Base-by-base conservation (phyloP, 176 grass and related monocot genomes). In the Eragrostis curvula region DNA sequence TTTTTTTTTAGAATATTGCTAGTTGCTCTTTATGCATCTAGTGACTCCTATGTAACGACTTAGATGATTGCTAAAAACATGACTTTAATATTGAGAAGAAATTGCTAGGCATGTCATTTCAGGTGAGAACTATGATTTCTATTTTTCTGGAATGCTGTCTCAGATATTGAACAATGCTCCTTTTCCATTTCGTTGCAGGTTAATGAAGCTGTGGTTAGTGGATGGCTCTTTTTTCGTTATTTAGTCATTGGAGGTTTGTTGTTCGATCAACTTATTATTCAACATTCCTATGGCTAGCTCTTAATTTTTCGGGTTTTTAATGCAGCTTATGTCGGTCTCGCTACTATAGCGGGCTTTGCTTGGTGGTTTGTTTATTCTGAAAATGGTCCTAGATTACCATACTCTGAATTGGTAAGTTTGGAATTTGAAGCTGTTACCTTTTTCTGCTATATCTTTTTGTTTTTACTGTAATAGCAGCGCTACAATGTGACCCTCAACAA, bases 291-390 rank as follows among this genome's bases (percentile, higher is more conserved):
- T 47, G 55, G 40, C 61, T 80, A 83, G 50, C 45, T 78, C 43
- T 21, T 49, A 49, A 3, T 15, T 49, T 67, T 24, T 28, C 25
- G 43, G 23, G 52, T 73, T 45, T 84, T 82, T 83, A 46, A 73
- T 96, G 73, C 92, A 99, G 96, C 91, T 72, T 99, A 99, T 83
- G 96, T 99, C 87, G 96, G 96, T 68, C 91, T 99, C 80, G 96
- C 96, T 81, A 99, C 96, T 66, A 94, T 99, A 79, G 91, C 85
- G 23, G 96, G 96, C 46, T 99, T 99, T 32, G 91, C 93, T 68
- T 99, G 96, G 96, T 99, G 96, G 93, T 99, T 99, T 72, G 89
- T 99, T 86, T 99, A 96, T 90, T 91, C 89, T 78, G 96, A 95
- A 82, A 71, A 87, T 89, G 96, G 96, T 49, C 96, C 96, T 86